Percentiles rank a stretch among this genome's conserved stretches.
Conservation (phyloP, 345 rosid species). For the Bruguiera parviflora region DNA sequence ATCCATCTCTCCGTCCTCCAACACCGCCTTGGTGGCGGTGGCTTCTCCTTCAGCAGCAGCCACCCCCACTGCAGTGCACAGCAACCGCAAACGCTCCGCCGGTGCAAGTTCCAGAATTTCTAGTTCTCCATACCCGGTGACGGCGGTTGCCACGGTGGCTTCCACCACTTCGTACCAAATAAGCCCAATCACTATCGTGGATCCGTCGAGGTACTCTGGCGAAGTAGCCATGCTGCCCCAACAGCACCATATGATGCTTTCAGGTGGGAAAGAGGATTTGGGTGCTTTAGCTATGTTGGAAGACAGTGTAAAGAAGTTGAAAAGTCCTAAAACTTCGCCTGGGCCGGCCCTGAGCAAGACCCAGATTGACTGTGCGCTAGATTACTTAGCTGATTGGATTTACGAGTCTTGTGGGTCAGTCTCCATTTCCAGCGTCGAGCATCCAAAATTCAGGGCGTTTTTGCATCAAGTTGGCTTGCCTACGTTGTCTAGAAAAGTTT, state of each 20-base stretch:
- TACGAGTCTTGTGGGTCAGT: constrained; percentile 94
- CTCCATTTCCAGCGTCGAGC: constrained; percentile 85
- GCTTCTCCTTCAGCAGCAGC: not conserved
- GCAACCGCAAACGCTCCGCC: constrained; percentile 55
- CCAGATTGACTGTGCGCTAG: constrained; percentile 77
- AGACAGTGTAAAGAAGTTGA: constrained; percentile 92
- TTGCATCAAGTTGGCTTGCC: constrained; percentile 90
- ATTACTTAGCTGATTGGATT: constrained; percentile 87
- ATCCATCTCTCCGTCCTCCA: constrained; percentile 54
- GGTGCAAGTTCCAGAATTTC: constrained; percentile 25
- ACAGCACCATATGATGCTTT: constrained; percentile 76
- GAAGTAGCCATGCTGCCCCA: constrained; percentile 45
- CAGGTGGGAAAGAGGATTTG: constrained; percentile 96
- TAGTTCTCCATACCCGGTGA: constrained; percentile 26
- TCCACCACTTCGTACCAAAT: constrained; percentile 27
- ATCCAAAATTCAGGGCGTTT: constrained; percentile 89
- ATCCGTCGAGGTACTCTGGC: constrained; percentile 64
- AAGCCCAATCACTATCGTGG: constrained; percentile 69
- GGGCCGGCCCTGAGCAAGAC: constrained; percentile 71
- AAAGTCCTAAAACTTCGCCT: constrained; percentile 77
- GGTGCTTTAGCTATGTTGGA: constrained; percentile 92
- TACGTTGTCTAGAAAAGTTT: constrained; percentile 61
- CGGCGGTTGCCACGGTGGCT: constrained; percentile 2
- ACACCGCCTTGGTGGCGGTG: constrained; percentile 18
- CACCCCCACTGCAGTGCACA: constrained; percentile 20